Base-by-base conservation (phyloP, 2,329 filamentous ascomycete genomes). In the Meredithiella fracta region DNA sequence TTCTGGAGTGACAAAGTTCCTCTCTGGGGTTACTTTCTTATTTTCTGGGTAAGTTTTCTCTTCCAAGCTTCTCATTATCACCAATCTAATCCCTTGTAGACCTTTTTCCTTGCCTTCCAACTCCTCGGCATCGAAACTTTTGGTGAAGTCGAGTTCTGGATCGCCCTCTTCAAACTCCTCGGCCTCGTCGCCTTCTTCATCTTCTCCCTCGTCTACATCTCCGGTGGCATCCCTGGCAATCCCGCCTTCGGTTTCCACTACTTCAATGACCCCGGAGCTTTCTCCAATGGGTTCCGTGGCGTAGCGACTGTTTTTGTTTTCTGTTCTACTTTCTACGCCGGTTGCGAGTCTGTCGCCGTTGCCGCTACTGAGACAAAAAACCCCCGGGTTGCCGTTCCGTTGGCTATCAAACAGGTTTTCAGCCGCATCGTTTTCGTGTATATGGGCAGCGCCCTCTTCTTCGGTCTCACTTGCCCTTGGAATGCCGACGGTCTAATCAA, bases 81-180 rank as follows among this genome's bases (percentile, higher is more conserved):
- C 20, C 23, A 29, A 29, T 26, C 53, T 53, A 40, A 26, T 25
- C 1, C 2, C 8, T 11, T 1, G 17, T 29, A 71, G 71, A 67
- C 65, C n/a, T 68, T 79, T 0, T 85, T 89, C 60, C 72, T 82
- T 0, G 72, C 69, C 0, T 79, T 88, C 58, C 85, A 88, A 62
- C 72, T 88, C 34, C 70, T 88, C 1, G 83, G 83, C 1, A 81
- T 89, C 1, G 78, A 82, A 62, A 79, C 82, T 2, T 90, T 88
- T 64, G 85, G 85, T 14, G 85, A 90, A 64, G 79, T 83, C 8
- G 86, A 91, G 64, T 88, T 89, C 64, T 89, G 84, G 83, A 76
- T 89, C 57, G 82, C 84, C 0, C 73, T 83, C 15, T 68, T 88
- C 64, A 90, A 90, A 64, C 74, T 89, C 3, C 65, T 81, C 2